A percentile compares a stretch with the other conserved stretches of the same genome.
These are phyloP conservation scores for Boletus sp. DNA, from an alignment of 1,284 basidiomycete species.

Conservation along the genomic window DNA sequence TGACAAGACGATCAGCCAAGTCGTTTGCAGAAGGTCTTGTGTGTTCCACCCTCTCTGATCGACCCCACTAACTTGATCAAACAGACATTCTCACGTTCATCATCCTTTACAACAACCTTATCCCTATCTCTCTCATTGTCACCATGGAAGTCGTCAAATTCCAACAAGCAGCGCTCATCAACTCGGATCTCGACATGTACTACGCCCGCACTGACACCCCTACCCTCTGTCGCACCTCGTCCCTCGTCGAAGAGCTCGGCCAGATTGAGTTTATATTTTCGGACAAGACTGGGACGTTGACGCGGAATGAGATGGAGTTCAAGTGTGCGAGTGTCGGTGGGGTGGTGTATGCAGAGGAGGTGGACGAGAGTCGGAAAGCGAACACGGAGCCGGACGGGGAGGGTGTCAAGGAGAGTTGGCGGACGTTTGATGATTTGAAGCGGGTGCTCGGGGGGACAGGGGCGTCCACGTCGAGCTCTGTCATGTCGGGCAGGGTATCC, in stretches of 20 bases:
- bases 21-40: conserved; percentile 73
- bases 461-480: no score
- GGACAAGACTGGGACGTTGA: conserved; percentile 97
- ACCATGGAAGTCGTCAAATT: conserved; percentile 99
- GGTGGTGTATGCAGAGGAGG: conserved; percentile 85
- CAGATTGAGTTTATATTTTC: conserved; percentile 99
- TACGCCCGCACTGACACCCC: conserved; percentile 93
- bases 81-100: conserved; percentile 96
- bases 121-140: conserved; percentile 98
- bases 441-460: conserved; percentile 41
- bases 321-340: conserved; percentile 88
- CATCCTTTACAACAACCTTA: conserved; percentile 98
- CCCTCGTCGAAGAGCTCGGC: conserved; percentile 96
- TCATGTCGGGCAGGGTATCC: conserved; percentile 8
- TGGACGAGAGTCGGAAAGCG: conserved; percentile 60
- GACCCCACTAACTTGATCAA: conserved; percentile 7
- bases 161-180: conserved; percentile 96
- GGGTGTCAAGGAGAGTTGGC: conserved; percentile 58
- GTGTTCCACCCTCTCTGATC: background rate
- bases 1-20: conserved; percentile 48
- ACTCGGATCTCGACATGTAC: conserved; percentile 96
- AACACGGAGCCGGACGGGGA: conserved; percentile 57
- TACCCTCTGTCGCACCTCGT: conserved; percentile 93
- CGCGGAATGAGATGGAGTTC: conserved; percentile 99
- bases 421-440: conserved; percentile 72